phyloP scores from a whole-genome alignment of 768 basidiomycete genomes.

The Rhizopogon vulgaris region DNA sequence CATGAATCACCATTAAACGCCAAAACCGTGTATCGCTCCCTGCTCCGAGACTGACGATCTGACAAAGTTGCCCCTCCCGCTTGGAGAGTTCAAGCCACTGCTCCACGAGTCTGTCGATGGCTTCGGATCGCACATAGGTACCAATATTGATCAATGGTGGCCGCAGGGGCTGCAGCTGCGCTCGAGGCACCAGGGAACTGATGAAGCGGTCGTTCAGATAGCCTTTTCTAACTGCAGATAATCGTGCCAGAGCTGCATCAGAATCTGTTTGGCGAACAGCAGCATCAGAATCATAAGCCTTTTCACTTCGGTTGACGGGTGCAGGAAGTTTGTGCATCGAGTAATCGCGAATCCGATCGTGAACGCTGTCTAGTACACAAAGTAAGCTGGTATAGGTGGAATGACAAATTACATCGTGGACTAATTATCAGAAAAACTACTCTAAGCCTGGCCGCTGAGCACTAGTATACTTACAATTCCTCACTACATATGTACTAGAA shows the following conservation, averaged over 20 bases:
- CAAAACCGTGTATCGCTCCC: conserved; percentile 97
- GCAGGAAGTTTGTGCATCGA: conserved; percentile 1
- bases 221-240: conserved; percentile 77
- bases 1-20: conserved; percentile 62
- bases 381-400: too few relatives aligned
- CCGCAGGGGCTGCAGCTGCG: conserved; percentile 50
- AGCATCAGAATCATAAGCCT: conserved; percentile 42
- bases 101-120: conserved; percentile 71
- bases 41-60: conserved; percentile 92
- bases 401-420: too few relatives aligned
- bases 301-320: conserved; percentile 6
- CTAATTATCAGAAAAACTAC: too few relatives aligned
- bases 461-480: too few relatives aligned
- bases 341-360: too few relatives aligned
- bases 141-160: conserved; percentile 95
- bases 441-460: too few relatives aligned
- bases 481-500: too few relatives aligned
- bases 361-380: too few relatives aligned
- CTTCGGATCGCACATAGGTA: conserved; percentile 79
- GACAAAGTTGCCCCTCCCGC: conserved; percentile 45
- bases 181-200: conserved; percentile 56
- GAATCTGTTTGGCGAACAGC: conserved; percentile 73
- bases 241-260: conserved; percentile 77
- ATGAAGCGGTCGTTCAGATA: conserved; percentile 80
- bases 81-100: conserved; percentile 50